Evolutionary conservation across 139 green algal genomes (phyloP), one percentile per base, ranked within the genome.

Genomic region (Diplosphaera chodatii): DNA sequence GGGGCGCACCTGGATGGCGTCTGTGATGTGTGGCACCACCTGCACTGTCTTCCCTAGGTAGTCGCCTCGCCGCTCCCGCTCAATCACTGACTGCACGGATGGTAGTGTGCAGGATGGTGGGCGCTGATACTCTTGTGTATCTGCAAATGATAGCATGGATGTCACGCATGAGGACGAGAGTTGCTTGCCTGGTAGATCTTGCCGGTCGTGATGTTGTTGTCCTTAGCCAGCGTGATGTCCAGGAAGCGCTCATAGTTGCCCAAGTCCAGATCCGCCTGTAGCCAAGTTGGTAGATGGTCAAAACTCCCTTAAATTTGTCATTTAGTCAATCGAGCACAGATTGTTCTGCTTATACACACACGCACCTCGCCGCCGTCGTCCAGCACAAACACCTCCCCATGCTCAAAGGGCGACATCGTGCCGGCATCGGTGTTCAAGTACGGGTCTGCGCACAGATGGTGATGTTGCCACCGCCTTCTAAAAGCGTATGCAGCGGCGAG

Each of bases 231-330:
- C 1, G 91, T 97, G 62, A 98, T 86, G 82, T 98, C 96, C 37
- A 99, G 64, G 77, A 99, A 99, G 40, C 96, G 87, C 82, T 99
- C 96, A 74, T 99, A 99, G 79, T 99, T 99, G 37, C 96, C 96
- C 33, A 99, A 80, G 77, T 99, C 96, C 41, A 99, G 78, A 76
- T 99, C 96, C 33, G 86, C 91, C 90, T 95, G n/a, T n/a, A n/a
- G n/a, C n/a, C n/a, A n/a, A n/a, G n/a, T n/a, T n/a, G n/a, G n/a
- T n/a, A n/a, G n/a, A n/a, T n/a, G n/a, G n/a, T n/a, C n/a, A n/a
- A n/a, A n/a, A n/a, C n/a, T n/a, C n/a, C n/a, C n/a, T n/a, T n/a
- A n/a, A n/a, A n/a, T n/a, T n/a, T n/a, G n/a, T n/a, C n/a, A n/a
- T n/a, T n/a, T n/a, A n/a, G n/a, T n/a, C n/a, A n/a, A n/a, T 64